phyloP scores from a whole-genome alignment of 2,329 filamentous ascomycete species.

The Penicillium sclerotigenum region DNA sequence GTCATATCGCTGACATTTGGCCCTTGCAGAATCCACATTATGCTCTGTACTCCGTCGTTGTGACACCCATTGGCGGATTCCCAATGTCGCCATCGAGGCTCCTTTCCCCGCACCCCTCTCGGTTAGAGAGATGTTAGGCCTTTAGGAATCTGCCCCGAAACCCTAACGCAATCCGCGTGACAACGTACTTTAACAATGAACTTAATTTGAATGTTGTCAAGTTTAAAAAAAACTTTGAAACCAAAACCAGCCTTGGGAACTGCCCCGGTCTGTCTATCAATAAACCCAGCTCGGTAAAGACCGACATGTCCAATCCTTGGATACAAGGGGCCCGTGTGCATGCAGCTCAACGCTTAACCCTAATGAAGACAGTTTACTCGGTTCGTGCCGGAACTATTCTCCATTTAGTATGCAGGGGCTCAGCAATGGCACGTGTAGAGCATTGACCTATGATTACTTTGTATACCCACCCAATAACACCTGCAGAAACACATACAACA shows the following conservation, averaged over 20 bases:
- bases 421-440: background rate
- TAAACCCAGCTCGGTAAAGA: background rate
- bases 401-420: constrained; percentile 1
- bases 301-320: background rate
- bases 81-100: background rate
- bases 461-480: background rate
- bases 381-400: constrained; percentile 8
- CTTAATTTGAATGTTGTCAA: background rate
- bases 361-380: background rate
- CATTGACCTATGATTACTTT: background rate
- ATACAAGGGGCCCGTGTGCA: background rate
- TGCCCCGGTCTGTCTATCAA: too few species aligned
- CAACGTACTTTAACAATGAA: background rate
- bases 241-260: too few species aligned
- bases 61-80: too few species aligned
- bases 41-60: too few species aligned
- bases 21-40: background rate
- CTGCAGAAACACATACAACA: background rate
- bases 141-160: background rate
- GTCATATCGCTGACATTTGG: background rate
- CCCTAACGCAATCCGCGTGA: background rate
- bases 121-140: background rate
- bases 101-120: constrained; percentile 2
- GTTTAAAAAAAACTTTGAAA: background rate
- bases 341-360: constrained; percentile 6